These are phyloP conservation scores for Apiospora saccharicola DNA, from an alignment of 2,329 filamentous ascomycete species.

Conservation along the genomic window DNA sequence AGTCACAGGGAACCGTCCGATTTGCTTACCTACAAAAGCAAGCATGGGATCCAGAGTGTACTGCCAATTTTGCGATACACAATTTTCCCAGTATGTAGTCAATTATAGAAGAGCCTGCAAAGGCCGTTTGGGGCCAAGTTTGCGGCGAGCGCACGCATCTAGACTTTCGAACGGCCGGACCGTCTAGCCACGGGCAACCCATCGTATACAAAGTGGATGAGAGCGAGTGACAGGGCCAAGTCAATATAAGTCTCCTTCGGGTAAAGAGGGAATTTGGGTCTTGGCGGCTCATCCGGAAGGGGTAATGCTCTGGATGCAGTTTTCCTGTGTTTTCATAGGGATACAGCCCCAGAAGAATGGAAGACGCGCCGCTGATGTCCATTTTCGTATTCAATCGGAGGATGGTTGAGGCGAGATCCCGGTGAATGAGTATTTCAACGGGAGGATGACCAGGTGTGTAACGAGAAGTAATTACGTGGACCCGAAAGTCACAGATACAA, in stretches of 20 bases:
- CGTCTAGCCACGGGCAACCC: not conserved
- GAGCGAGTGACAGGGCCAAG: not conserved
- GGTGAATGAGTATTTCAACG: not conserved
- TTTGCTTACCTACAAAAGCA: not conserved
- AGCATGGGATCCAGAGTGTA: not conserved
- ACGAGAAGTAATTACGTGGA: not conserved
- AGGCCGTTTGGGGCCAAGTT: not conserved
- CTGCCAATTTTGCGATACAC: not conserved
- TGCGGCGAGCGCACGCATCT: not conserved
- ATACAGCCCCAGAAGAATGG: not conserved
- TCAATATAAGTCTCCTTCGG: not conserved
- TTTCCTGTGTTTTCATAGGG: not conserved
- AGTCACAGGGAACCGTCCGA: not conserved
- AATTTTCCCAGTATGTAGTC: not conserved
- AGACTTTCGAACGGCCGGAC: not conserved
- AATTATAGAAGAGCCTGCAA: not conserved
- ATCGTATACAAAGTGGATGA: not conserved
- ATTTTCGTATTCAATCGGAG: not conserved
- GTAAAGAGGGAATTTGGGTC: not conserved
- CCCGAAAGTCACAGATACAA: not conserved
- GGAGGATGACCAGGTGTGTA: not conserved
- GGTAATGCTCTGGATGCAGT: not conserved
- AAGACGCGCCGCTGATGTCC: not conserved
- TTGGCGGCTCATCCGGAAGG: not conserved
- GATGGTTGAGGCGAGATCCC: not conserved